Percentiles rank a stretch among this genome's conserved stretches.
Evolutionary conservation across 306 rosid species (phyloP).

Genomic region (Vigna mungo): DNA sequence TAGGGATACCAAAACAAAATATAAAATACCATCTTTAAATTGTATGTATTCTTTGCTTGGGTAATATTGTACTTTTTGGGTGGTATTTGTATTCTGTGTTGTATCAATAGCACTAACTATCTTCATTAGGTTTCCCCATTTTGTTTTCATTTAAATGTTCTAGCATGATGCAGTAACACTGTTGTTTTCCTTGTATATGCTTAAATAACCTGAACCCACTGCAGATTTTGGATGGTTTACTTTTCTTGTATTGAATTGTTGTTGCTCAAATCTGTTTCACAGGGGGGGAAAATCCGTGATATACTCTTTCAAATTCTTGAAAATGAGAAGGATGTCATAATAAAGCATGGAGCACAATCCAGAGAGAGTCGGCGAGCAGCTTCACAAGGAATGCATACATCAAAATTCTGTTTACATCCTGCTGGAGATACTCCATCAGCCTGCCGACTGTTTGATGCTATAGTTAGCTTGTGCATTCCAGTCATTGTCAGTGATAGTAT

Average conservation of each 20-base stretch:
- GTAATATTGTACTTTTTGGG: background rate
- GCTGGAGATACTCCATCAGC: conserved; percentile 99
- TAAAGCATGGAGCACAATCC: conserved; percentile 95
- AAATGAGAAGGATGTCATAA: conserved; percentile 68
- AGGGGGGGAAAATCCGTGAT: conserved; percentile 97
- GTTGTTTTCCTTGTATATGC: conserved; percentile 11
- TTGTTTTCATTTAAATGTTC: background rate
- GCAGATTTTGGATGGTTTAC: conserved; percentile 11
- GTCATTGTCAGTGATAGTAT: conserved; percentile 83
- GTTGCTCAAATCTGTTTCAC: conserved; percentile 3
- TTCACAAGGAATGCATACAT: conserved; percentile 91
- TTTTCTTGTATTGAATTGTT: conserved; percentile 31
- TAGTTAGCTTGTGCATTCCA: conserved; percentile 92
- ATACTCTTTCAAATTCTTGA: conserved; percentile 80
- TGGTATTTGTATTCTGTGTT: background rate
- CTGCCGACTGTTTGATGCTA: conserved; percentile 92
- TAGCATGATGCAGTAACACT: background rate
- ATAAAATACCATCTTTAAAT: background rate
- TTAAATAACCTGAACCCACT: conserved; percentile 16
- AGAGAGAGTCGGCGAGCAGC: conserved; percentile 93
- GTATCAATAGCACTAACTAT: background rate
- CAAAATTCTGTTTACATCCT: conserved; percentile 93
- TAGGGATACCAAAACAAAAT: background rate
- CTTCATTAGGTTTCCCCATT: conserved; percentile 1
- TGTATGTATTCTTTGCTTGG: conserved; percentile 6